A percentile compares a stretch with the other conserved stretches of the same genome.
Conservation (phyloP, 495 filamentous ascomycete species). For the Wilcoxina mikolae region DNA sequence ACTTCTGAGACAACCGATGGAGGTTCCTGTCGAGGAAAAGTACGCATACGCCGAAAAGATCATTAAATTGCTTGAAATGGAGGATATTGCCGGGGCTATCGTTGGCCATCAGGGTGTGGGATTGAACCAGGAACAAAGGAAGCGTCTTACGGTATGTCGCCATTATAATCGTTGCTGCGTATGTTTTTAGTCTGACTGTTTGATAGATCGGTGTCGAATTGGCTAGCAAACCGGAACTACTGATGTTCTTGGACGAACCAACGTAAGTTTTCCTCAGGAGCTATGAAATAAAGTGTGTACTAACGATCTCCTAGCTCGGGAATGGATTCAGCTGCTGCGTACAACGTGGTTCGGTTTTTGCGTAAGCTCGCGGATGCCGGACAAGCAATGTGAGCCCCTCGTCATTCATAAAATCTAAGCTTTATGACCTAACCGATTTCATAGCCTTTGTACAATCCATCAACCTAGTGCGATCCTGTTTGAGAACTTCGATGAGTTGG, state of each 20-base stretch:
- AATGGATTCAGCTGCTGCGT: constrained; percentile 49
- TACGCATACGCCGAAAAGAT: constrained; percentile 45
- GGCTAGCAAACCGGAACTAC: constrained; percentile 47
- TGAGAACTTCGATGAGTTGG: constrained; percentile 55
- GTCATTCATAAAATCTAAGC: too few species aligned
- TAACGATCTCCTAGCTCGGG: too few species aligned
- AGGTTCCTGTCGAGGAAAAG: constrained; percentile 41
- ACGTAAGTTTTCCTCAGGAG: too few species aligned
- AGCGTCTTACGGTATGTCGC: constrained; percentile 38
- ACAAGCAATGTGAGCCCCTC: constrained; percentile 37
- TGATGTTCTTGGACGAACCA: constrained; percentile 59
- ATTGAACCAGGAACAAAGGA: constrained; percentile 46
- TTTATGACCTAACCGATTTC: neutral
- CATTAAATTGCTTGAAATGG: constrained; percentile 44
- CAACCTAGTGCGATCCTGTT: constrained; percentile 61
- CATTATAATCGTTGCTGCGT: neutral
- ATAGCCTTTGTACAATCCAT: constrained; percentile 52
- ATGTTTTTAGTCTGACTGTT: neutral
- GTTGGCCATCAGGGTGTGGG: constrained; percentile 41
- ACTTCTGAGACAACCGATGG: constrained; percentile 39
- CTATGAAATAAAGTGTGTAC: too few species aligned
- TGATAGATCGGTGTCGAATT: constrained; percentile 48
- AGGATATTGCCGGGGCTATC: constrained; percentile 39
- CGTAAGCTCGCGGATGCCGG: constrained; percentile 50
- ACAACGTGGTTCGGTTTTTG: constrained; percentile 49